phyloP scores from a whole-genome alignment of 345 rosid species.

The Eucalyptus paniculata region DNA sequence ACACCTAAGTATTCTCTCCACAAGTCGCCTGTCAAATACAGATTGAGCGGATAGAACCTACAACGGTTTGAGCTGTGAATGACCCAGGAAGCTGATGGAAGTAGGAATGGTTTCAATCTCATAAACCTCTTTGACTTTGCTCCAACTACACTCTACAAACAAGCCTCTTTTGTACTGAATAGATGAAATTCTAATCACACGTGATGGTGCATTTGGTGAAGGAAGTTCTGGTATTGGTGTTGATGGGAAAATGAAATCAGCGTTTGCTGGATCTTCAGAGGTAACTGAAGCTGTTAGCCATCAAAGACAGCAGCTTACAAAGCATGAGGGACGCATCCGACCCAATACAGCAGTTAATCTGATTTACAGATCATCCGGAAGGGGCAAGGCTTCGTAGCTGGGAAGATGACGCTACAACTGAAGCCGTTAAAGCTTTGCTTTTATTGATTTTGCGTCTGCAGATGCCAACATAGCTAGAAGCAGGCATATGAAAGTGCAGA shows the following conservation, averaged over 20 bases:
- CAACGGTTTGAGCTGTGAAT: neutral
- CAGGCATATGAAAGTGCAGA: neutral
- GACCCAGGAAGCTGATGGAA: neutral
- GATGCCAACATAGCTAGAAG: neutral
- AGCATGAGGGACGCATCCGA: accelerated
- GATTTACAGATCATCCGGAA: neutral
- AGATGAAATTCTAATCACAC: neutral
- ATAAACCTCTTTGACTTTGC: accelerated
- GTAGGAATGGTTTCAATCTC: neutral
- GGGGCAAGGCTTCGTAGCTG: neutral
- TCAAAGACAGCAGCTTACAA: neutral
- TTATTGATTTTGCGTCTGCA: neutral
- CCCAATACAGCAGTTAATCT: accelerated
- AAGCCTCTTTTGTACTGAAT: neutral
- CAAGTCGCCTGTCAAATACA: neutral
- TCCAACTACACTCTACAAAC: neutral
- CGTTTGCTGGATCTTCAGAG: neutral
- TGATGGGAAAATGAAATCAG: neutral
- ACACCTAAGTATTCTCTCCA: neutral
- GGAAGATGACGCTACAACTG: accelerated
- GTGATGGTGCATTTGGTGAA: neutral
- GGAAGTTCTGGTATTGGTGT: neutral
- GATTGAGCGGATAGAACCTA: accelerated
- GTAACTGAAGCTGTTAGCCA: neutral
- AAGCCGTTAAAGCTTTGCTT: neutral